Base-by-base conservation (phyloP, 108 stramenopile genomes). In the Nitzschia sp. region DNA sequence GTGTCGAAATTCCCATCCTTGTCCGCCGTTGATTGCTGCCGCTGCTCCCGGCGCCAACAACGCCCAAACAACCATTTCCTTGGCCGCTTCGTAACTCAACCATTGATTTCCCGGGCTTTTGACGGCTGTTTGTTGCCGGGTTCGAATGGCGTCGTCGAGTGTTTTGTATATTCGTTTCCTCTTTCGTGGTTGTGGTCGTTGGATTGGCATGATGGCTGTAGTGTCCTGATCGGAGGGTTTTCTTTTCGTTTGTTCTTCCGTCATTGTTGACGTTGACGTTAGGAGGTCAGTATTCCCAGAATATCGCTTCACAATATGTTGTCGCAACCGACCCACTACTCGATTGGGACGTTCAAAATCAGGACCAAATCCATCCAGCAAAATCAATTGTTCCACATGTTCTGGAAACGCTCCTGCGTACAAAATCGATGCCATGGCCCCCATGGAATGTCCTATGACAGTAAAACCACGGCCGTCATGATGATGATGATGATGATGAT, bases 371-470 rank as follows among this genome's bases (percentile, higher is more conserved):
- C 86, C 81, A 53, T 91, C 89, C 21, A 91, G 47, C 23, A 86
- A 53, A 0, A 87, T 67, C 11, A 91, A 36, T 25, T 74, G 50
- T 22, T 71, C 34, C 28, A 85, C 73, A 17, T 78, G 76, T 29
- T 88, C 86, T n/a, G 89, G 85, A 75, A 88, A 91, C 29, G 83
- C 72, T 3, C 80, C 86, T 2, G 83, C 75, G 13, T 80, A 81
- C n/a, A 75, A 66, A 3, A 76, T 50, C 0, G 81, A 34, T n/a
- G 87, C 71, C 3, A 73, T 85, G 2, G 82, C 83, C 46, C 89
- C 89, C 86, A 91, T 86, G 41, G 77, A 79, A 67, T 91, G 89
- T 13, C 89, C 89, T 1, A 91, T 69, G 3, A 91, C 26, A n/a
- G n/a, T n/a, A n/a, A n/a, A n/a, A n/a, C n/a, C n/a, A n/a, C n/a